Evolutionary conservation across 768 basidiomycete genomes (phyloP).

Genomic region (Tylopilus rubrobrunneus): DNA sequence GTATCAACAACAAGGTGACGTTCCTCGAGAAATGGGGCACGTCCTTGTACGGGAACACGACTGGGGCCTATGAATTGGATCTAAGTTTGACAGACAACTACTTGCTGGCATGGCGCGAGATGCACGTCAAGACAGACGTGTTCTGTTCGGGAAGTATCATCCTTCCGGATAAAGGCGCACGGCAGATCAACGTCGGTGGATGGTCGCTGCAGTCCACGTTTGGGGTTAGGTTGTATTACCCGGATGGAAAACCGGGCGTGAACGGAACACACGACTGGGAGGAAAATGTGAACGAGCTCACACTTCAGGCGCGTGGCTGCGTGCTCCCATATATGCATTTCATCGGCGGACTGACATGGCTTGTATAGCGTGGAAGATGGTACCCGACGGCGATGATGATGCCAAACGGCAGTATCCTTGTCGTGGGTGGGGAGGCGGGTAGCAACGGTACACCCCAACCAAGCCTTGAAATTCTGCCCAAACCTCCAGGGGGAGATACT

Average conservation of each 20-base stretch:
- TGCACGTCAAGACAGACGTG: slow-evolving; percentile 75
- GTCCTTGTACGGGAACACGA: slow-evolving; percentile 56
- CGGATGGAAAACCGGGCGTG: slow-evolving; percentile 61
- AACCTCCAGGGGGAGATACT: slow-evolving; percentile 59
- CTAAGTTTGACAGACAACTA: slow-evolving; percentile 47
- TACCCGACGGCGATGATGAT: slow-evolving; percentile 67
- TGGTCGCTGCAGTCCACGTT: slow-evolving; percentile 71
- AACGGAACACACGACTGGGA: slow-evolving; percentile 81
- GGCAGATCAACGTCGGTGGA: slow-evolving; percentile 30
- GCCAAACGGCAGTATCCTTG: slow-evolving; percentile 69
- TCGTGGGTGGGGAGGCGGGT: slow-evolving; percentile 73
- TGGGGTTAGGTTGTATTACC: slow-evolving; percentile 70
- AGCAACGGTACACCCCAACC: slow-evolving; percentile 65
- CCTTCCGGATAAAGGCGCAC: slow-evolving; percentile 67
- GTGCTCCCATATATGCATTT: no score
- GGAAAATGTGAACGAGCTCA: slow-evolving; percentile 56
- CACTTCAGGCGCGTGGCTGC: slow-evolving; percentile 53
- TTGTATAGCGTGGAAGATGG: slow-evolving; percentile 59
- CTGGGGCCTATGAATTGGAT: slow-evolving; percentile 79
- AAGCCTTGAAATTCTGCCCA: slow-evolving; percentile 69
- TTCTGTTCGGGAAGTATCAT: slow-evolving; percentile 75
- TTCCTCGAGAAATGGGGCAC: slow-evolving; percentile 77
- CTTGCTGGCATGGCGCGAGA: slow-evolving; percentile 59
- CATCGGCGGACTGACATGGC: not conserved
- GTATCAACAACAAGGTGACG: slow-evolving; percentile 77